A percentile compares a stretch with the other conserved stretches of the same genome.
Conservation (phyloP, 345 rosid genomes). For the Microthlaspi erraticum region DNA sequence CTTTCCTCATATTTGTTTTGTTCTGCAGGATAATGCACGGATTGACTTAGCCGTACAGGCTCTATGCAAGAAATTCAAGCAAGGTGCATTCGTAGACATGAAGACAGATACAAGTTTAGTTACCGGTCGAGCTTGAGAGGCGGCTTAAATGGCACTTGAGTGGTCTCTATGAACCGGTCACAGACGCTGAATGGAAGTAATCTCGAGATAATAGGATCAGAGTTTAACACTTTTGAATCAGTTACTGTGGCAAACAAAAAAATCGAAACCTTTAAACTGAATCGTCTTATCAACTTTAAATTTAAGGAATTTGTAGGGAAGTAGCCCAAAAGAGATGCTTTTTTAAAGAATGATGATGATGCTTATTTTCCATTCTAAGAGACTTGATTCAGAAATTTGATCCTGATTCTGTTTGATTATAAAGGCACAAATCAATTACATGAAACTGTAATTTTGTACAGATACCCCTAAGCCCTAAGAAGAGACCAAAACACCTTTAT, state of each 20-base stretch:
- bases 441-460: constrained; percentile 27
- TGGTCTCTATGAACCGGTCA: constrained; percentile 18
- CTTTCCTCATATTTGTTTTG: neutral
- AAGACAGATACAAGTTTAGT: constrained; percentile 32
- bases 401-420: neutral
- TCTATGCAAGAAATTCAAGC: constrained; percentile 61
- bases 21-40: constrained; percentile 60
- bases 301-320: constrained; percentile 12
- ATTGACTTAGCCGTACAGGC: constrained; percentile 60
- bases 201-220: constrained; percentile 31
- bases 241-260: neutral
- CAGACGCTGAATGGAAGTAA: constrained; percentile 24
- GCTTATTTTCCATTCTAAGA: constrained; percentile 26
- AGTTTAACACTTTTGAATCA: constrained; percentile 13
- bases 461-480: constrained; percentile 2
- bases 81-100: constrained; percentile 53
- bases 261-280: neutral
- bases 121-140: constrained; percentile 18
- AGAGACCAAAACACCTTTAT: neutral
- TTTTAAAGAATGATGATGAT: constrained; percentile 17
- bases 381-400: constrained; percentile 14
- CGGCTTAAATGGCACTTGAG: constrained; percentile 15
- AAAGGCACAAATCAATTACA: constrained; percentile 4
- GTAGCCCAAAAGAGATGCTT: constrained; percentile 17
- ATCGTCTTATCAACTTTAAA: constrained; percentile 13